phyloP scores from a whole-genome alignment of 1,284 basidiomycete species.

The Porogramme epimiltina region DNA sequence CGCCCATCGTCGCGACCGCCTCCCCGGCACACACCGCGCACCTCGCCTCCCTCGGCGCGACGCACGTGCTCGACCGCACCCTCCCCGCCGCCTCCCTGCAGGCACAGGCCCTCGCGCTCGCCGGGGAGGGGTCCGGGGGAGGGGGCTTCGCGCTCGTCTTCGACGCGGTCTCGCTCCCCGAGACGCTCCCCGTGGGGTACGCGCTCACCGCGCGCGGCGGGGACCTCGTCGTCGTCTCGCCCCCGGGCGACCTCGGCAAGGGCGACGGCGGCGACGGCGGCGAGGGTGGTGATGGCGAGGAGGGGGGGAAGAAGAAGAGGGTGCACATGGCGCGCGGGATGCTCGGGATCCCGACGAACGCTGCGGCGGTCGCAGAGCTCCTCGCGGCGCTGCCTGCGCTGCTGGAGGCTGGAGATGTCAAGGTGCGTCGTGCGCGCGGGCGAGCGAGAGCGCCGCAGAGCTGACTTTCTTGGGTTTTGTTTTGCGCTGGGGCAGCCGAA shows the following conservation, averaged over 20 bases:
- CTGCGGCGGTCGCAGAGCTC: conserved; percentile 36
- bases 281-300: conserved; percentile 1
- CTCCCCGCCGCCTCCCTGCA: conserved; percentile 8
- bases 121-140: background rate
- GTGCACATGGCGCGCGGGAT: conserved; percentile 4
- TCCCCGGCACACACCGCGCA: conserved; percentile 47
- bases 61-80: conserved; percentile 26
- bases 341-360: conserved; percentile 2
- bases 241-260: background rate
- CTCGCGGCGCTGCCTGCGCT: conserved; percentile 42
- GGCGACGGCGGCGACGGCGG: background rate
- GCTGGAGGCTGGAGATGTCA: conserved; percentile 5
- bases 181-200: conserved; percentile 26
- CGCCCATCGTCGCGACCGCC: conserved; percentile 49
- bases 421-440: conserved; percentile 2
- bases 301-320: background rate
- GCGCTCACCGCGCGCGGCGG: conserved; percentile 30
- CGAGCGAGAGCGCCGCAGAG: background rate
- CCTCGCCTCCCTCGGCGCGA: conserved; percentile 30
- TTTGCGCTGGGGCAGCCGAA: conserved; percentile 29
- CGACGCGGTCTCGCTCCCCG: conserved; percentile 26
- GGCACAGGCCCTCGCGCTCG: conserved; percentile 11
- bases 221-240: conserved; percentile 21
- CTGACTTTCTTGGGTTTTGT: too few species aligned
- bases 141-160: conserved; percentile 24